Percentiles rank a stretch among this genome's conserved stretches.
These are phyloP conservation scores for Ganoderma resinaceum DNA, from an alignment of 1,284 basidiomycete genomes.

Conservation along the genomic window DNA sequence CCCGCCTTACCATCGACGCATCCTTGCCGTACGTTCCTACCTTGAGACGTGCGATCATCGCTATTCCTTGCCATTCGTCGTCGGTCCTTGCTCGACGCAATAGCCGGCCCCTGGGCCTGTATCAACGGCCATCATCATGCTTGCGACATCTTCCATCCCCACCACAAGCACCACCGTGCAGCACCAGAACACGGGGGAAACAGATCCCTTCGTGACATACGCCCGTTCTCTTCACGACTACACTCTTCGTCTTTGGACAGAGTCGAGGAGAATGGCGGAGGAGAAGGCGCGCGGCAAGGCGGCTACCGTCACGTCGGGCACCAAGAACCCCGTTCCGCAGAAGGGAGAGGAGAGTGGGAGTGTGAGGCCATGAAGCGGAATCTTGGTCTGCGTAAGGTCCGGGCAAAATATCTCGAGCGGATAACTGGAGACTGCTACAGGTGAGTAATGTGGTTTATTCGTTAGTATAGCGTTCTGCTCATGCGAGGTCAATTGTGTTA, in stretches of 20 bases:
- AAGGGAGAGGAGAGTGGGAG: constrained; percentile 22
- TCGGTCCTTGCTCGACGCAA: neutral
- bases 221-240: constrained; percentile 71
- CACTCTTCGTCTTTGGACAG: constrained; percentile 71
- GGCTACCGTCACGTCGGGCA: constrained; percentile 25
- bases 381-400: neutral
- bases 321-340: constrained; percentile 1
- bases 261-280: constrained; percentile 66
- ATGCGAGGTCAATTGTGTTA: neutral
- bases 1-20: neutral
- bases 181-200: constrained; percentile 22
- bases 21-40: neutral
- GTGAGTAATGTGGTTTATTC: neutral
- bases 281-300: constrained; percentile 49
- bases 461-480: neutral
- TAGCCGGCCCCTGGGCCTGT: neutral
- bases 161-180: constrained; percentile 9
- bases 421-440: neutral
- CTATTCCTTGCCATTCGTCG: neutral
- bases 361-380: constrained; percentile 15
- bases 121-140: constrained; percentile 26
- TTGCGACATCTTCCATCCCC: constrained; percentile 25
- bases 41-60: neutral
- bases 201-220: constrained; percentile 54
- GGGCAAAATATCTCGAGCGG: neutral